Conservation (phyloP, 2,329 filamentous ascomycete genomes). For the Chrysoporthe cubensis region DNA sequence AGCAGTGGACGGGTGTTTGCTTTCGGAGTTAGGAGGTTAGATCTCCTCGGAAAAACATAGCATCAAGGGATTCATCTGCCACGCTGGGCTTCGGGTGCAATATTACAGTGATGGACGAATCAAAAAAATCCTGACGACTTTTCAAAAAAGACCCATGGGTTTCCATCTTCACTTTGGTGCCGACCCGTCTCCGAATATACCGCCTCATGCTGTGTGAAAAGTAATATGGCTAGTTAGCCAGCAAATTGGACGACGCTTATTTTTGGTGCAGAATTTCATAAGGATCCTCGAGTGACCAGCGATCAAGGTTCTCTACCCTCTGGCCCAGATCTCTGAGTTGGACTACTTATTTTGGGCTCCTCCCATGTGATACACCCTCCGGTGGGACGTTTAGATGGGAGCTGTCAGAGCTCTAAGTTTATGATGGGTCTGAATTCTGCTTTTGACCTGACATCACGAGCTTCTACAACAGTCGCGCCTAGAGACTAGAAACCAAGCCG, state of each 20-base stretch:
- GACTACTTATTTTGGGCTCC: no score
- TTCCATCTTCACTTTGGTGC: slow-evolving; percentile 7
- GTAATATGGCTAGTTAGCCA: neutral
- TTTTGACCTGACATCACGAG: no score
- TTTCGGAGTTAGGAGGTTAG: slow-evolving; percentile 40
- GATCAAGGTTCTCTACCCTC: neutral
- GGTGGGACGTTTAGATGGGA: no score
- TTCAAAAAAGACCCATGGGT: slow-evolving; percentile 10
- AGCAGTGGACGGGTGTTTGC: slow-evolving; percentile 36
- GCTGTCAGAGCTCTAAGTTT: no score
- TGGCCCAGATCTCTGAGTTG: neutral
- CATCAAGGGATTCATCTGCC: slow-evolving; percentile 35
- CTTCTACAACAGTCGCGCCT: no score
- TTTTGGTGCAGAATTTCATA: neutral
- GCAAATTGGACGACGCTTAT: neutral
- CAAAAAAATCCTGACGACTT: slow-evolving; percentile 28
- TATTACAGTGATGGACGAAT: slow-evolving; percentile 28
- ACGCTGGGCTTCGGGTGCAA: slow-evolving; percentile 28
- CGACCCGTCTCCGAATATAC: neutral
- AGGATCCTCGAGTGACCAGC: neutral
- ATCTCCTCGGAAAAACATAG: slow-evolving; percentile 39
- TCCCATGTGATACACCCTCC: no score
- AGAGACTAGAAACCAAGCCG: no score
- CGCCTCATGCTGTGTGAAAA: neutral
- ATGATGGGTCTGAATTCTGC: no score